phyloP scores from a whole-genome alignment of 495 filamentous ascomycete species.

The Penicillium antarcticum region DNA sequence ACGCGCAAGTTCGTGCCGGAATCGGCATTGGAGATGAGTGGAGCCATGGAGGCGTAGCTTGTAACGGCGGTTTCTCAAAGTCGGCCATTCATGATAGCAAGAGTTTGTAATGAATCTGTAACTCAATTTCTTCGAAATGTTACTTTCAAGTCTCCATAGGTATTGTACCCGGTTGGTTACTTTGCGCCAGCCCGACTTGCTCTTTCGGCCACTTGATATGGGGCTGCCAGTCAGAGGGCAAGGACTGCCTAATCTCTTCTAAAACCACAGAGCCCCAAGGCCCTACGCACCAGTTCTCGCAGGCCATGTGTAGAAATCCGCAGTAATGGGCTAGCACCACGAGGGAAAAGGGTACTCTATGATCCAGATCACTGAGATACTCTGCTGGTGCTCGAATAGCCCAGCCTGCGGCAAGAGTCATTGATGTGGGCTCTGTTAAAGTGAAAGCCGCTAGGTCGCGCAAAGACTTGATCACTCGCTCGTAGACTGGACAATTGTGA shows the following conservation, averaged over 20 bases:
- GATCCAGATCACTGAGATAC: constrained; percentile 15
- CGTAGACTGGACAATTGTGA: constrained; percentile 8
- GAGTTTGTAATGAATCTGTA: not conserved
- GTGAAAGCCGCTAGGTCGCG: constrained; percentile 11
- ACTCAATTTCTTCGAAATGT: not conserved
- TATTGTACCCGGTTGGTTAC: not conserved
- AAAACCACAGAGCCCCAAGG: constrained; percentile 19
- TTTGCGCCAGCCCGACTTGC: not conserved
- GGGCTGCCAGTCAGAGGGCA: constrained; percentile 13
- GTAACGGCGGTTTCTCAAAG: too few relatives aligned
- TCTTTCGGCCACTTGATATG: constrained; percentile 19
- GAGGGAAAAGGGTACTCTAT: constrained; percentile 13
- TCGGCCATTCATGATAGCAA: not conserved
- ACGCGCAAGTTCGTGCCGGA: constrained; percentile 10
- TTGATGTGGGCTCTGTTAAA: constrained; percentile 15
- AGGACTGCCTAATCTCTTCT: constrained; percentile 9
- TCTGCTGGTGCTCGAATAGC: constrained; percentile 13
- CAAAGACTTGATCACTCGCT: constrained; percentile 3
- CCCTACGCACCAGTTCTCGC: constrained; percentile 21
- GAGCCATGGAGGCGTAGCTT: not conserved
- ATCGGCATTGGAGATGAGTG: constrained; percentile 12
- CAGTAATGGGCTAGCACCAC: constrained; percentile 27
- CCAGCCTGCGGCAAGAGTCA: constrained; percentile 22
- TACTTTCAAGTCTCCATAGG: not conserved
- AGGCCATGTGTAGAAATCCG: constrained; percentile 16